Evolutionary conservation across 2,329 filamentous ascomycete species (phyloP).

Genomic region (Calycina marina): DNA sequence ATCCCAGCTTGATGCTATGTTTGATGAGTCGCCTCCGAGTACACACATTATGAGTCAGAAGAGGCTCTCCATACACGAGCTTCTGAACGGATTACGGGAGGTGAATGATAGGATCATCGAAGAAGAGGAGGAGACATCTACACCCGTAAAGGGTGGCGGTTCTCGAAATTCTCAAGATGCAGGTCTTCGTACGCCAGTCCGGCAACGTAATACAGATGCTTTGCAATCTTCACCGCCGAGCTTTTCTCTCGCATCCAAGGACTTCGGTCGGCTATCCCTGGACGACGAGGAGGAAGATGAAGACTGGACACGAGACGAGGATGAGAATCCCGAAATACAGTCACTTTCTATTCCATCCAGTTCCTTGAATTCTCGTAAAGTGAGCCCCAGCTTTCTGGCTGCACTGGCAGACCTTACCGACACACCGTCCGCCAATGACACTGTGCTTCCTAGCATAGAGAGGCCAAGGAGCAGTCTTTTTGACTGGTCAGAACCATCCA

Average conservation of each 20-base stretch:
- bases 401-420: conserved; percentile 39
- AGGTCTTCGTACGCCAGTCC: conserved; percentile 10
- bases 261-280: conserved; percentile 37
- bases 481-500: conserved; percentile 58
- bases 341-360: conserved; percentile 42
- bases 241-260: conserved; percentile 21
- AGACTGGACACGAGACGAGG: conserved; percentile 40
- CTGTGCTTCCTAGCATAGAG: conserved; percentile 25
- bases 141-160: conserved; percentile 26
- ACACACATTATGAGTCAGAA: conserved; percentile 28
- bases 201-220: conserved; percentile 5
- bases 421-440: conserved; percentile 26
- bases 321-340: conserved; percentile 38
- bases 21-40: conserved; percentile 61
- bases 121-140: conserved; percentile 42
- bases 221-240: conserved; percentile 20
- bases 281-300: conserved; percentile 51
- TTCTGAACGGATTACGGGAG: conserved; percentile 35
- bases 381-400: conserved; percentile 37
- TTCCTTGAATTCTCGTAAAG: conserved; percentile 37
- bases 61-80: conserved; percentile 20
- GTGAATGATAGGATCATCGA: conserved; percentile 42
- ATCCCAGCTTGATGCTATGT: conserved; percentile 62
- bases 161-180: conserved; percentile 8
- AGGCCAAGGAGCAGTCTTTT: conserved; percentile 56